Percentiles rank a stretch among this genome's conserved stretches.
Evolutionary conservation across 2,329 filamentous ascomycete genomes (phyloP).

Genomic region (Clonostachys sp.): DNA sequence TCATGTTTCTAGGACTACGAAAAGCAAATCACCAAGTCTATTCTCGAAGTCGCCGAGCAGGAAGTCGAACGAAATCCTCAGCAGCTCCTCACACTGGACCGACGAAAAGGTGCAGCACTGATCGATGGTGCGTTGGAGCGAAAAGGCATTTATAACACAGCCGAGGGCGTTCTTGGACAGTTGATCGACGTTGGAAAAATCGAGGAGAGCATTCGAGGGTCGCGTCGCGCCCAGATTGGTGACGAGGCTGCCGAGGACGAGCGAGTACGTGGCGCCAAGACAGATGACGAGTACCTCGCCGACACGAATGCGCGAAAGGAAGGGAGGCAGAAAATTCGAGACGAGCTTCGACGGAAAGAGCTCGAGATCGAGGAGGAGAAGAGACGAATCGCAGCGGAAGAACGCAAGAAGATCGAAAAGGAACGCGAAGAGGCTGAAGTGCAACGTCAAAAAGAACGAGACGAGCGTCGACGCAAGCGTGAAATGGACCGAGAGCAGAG

Average conservation of each 20-base stretch:
- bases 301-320: conserved; percentile 58
- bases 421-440: conserved; percentile 44
- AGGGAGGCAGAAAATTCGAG: conserved; percentile 57
- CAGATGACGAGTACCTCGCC: conserved; percentile 67
- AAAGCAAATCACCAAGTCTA: conserved; percentile 57
- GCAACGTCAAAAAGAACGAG: conserved; percentile 44
- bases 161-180: conserved; percentile 61
- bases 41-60: conserved; percentile 65
- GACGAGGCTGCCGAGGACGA: conserved; percentile 64
- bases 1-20: conserved; percentile 57
- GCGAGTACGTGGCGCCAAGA: conserved; percentile 60
- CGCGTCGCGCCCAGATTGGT: conserved; percentile 64
- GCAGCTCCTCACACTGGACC: conserved; percentile 68
- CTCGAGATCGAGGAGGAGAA: conserved; percentile 59
- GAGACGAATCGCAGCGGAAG: conserved; percentile 50
- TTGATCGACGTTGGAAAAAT: conserved; percentile 66
- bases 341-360: conserved; percentile 55
- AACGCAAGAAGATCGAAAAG: conserved; percentile 44
- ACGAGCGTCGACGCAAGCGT: conserved; percentile 42
- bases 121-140: conserved; percentile 76
- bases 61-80: conserved; percentile 73
- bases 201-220: conserved; percentile 64
- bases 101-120: conserved; percentile 67
- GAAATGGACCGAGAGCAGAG: conserved; percentile 53
- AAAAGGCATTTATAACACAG: conserved; percentile 69